Evolutionary conservation across 2,329 filamentous ascomycete species (phyloP).

Genomic region (Stagonosporopsis vannaccii): DNA sequence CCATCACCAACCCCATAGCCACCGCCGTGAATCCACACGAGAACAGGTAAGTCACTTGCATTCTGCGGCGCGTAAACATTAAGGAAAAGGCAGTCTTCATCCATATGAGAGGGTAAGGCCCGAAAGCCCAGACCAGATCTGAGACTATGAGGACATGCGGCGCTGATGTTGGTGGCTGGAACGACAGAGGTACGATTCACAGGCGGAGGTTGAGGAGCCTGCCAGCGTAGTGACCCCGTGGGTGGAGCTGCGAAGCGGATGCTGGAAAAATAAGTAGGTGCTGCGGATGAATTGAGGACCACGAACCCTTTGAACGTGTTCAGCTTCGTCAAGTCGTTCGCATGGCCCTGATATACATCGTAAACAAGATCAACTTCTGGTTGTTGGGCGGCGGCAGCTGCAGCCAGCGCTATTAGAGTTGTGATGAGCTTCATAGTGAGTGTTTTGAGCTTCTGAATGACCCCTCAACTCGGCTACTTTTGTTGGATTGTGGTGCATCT

Average conservation of each 20-base stretch:
- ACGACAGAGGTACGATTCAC: conserved; percentile 17
- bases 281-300: background rate
- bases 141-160: conserved; percentile 13
- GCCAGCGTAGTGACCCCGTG: conserved; percentile 27
- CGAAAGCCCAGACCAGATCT: background rate
- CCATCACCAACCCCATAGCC: conserved; percentile 51
- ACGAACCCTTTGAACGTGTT: conserved; percentile 34
- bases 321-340: conserved; percentile 23
- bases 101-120: conserved; percentile 1
- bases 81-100: conserved; percentile 49
- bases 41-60: conserved; percentile 38
- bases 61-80: conserved; percentile 44
- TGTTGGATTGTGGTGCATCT: background rate
- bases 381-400: background rate
- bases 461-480: background rate
- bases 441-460: background rate
- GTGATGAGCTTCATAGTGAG: background rate
- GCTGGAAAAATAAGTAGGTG: conserved; percentile 5
- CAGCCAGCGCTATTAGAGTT: background rate
- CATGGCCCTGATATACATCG: conserved; percentile 28
- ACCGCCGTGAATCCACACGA: conserved; percentile 38
- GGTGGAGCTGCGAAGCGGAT: conserved; percentile 33
- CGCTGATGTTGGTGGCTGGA: conserved; percentile 6
- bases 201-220: conserved; percentile 22
- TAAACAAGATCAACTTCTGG: conserved; percentile 33